Evolutionary conservation across 2,329 filamentous ascomycete species (phyloP).

Genomic region (Pseudogymnoascus sp.): DNA sequence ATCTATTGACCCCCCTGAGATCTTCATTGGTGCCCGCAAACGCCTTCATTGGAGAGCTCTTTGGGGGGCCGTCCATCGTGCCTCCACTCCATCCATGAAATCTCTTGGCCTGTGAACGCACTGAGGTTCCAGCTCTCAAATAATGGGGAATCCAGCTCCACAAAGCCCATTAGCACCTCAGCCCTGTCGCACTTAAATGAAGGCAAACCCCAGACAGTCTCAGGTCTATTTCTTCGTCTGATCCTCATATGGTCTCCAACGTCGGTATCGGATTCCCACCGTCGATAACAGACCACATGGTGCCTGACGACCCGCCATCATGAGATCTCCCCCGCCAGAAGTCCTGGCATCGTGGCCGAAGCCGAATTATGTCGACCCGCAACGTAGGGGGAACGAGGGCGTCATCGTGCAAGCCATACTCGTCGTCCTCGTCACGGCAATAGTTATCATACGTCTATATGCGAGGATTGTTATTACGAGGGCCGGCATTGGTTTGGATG

Average conservation of each 20-base stretch:
- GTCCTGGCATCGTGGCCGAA: slow-evolving; percentile 38
- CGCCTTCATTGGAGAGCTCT: background rate
- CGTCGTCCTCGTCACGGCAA: slow-evolving; percentile 32
- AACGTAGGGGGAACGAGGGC: slow-evolving; percentile 36
- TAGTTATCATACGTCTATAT: slow-evolving; percentile 40
- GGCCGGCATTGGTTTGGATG: slow-evolving; percentile 38
- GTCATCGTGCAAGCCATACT: slow-evolving; percentile 36
- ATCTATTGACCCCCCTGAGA: background rate
- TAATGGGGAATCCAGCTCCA: background rate
- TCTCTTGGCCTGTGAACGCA: background rate
- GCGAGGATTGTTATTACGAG: slow-evolving; percentile 38
- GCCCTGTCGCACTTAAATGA: slow-evolving; percentile 7
- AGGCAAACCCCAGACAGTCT: background rate
- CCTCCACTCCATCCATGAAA: background rate
- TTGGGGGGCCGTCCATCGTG: background rate
- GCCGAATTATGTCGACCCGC: slow-evolving; percentile 41
- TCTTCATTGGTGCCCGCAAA: background rate
- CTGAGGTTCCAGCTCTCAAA: background rate
- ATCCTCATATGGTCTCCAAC: background rate
- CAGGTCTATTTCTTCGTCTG: background rate
- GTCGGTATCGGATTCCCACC: background rate
- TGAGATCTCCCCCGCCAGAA: slow-evolving; percentile 34
- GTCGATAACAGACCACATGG: background rate
- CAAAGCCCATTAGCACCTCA: background rate
- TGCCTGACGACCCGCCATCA: slow-evolving; percentile 14